Base-by-base conservation (phyloP, 163 green algal species). In the Scenedesmus sp. region DNA sequence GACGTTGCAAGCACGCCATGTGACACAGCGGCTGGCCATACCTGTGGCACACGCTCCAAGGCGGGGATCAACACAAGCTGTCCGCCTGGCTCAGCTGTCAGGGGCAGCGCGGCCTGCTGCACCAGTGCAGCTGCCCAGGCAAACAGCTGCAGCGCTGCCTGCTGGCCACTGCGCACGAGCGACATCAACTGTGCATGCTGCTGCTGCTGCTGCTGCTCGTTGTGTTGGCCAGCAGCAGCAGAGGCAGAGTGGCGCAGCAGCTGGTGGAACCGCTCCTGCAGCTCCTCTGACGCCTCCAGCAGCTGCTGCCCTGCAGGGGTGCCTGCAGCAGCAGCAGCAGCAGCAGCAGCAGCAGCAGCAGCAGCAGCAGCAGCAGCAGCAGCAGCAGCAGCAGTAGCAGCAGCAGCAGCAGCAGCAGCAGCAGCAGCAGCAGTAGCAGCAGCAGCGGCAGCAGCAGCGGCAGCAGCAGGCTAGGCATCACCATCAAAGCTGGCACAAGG, bases 241-340 rank as follows among this genome's bases (percentile, higher is more conserved):
- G 46, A 37, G 30, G 49, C 78, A 33, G 4, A 90, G 18, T 80
- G 22, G 12, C 18, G 35, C 30, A 72, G 35, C n/a, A 87, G 72
- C 56, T 37, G 22, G 5, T 33, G 9, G 22, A 87, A 87, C 4
- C 81, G 42, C 2, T 40, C 22, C n/a, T 91, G 87, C 1, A 81
- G 12, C 35, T 82, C 42, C 6, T 82, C 87, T 33, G 56, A 43
- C 12, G 51, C 87, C 16, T 91, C 51, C 7, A 61, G 42, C 30
- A 91, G 56, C 79, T 53, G 26, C 56, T 86, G 79, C 0, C 56
- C 87, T 15, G 59, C 87, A 33, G 78, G 85, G 10, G 72, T 85
- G 49, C 85, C 85, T 90, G 85, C 44, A 83, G 82, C 18, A 46
- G 49, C 13, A 56, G 33, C 10, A 24, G 51, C 33, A 51, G 51